Evolutionary conservation across 2,329 filamentous ascomycete genomes (phyloP), one percentile per base, ranked within the genome.

Genomic region (Alternaria brassicae): DNA sequence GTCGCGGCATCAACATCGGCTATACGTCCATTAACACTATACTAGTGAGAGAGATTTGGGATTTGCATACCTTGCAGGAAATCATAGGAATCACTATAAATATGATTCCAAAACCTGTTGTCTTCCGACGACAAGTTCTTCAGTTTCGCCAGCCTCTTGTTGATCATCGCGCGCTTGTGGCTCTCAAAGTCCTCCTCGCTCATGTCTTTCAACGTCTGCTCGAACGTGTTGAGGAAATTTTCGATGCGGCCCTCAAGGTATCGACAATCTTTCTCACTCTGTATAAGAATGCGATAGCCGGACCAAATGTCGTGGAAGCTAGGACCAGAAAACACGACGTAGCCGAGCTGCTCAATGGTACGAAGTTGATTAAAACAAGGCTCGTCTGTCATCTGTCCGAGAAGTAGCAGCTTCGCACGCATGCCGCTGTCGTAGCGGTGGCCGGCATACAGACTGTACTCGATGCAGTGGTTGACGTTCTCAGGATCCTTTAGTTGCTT

Each of bases 311-410:
- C 93, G n/a, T 88, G 81, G 55, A 90, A 87, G 52, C 86, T 85
- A 37, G 88, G 84, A 27, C 92, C 91, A 48, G 91, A 94, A 79
- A 94, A 97, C 0, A 99, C 94, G 53, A 99, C 91, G 70, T 99
- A 99, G 12, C 95, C 95, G 6, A 99, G 89, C 79, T 99, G 94
- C 77, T 99, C 94, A 79, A 98, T 97, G 41, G 95, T 98, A 49
- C 95, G 88, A 7, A 99, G 84, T 77, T 96, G 93, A 78, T 99
- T 92, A 74, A 98, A 99, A 8, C 91, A 91, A 4, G 93, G 93
- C 80, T 99, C 95, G 56, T 96, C 91, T 0, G 92, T 89, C 80
- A 99, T 91, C 78, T 98, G 95, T 25, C 92, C 90, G 40, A 97
- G 85, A 6, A 99, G 84, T 40, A 96, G 83, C 0, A 91, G 85